Base-by-base conservation (phyloP, 2,329 filamentous ascomycete genomes). In the Pseudocercospora cruenta region DNA sequence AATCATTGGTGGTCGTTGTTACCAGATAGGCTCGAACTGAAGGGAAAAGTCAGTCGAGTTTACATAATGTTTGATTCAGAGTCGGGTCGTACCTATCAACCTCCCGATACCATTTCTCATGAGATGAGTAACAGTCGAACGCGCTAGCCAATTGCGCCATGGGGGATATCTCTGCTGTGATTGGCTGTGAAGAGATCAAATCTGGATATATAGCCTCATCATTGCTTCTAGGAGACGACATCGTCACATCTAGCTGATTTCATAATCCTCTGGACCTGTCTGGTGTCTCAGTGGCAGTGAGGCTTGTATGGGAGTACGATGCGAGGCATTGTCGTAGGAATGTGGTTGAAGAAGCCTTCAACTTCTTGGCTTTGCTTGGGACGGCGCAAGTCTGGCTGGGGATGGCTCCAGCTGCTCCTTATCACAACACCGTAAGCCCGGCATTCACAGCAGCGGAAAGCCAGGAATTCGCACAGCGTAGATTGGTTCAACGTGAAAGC, bases 111-210 rank as follows among this genome's bases (percentile, higher is more conserved):
- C 28, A 22, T 33, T 33, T 22, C 24, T 58, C 33, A 21, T 4
- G 1, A 22, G n/a, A 21, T 39, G 54, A 33, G 33, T 58, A 58
- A 58, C 54, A 58, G 54, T 39, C 54, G 54, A 58, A 58, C 54
- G 54, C 54, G 54, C 54, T 58, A 58, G 54, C 54, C 54, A 58
- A 58, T 58, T 58, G 54, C 54, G 54, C 57, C 51, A 55, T 55
- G 51, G 51, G 51, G 51, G 51, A 55, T 55, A 51, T 51, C 47
- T 22, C 9, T 24, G 9, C 9, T 51, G 47, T 51, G 47, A 51
- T 55, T 55, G 51, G 51, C 24, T 24, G 51, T 5, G 3, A 4
- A 1, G 8, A 2, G 3, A 8, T 51, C 47, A 51, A 21, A 22
- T 24, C 8, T 49, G 19, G 22, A 51, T 51, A 51, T 21, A n/a